Base-by-base conservation (phyloP, 2,329 filamentous ascomycete species). In the Exophiala sp. region DNA sequence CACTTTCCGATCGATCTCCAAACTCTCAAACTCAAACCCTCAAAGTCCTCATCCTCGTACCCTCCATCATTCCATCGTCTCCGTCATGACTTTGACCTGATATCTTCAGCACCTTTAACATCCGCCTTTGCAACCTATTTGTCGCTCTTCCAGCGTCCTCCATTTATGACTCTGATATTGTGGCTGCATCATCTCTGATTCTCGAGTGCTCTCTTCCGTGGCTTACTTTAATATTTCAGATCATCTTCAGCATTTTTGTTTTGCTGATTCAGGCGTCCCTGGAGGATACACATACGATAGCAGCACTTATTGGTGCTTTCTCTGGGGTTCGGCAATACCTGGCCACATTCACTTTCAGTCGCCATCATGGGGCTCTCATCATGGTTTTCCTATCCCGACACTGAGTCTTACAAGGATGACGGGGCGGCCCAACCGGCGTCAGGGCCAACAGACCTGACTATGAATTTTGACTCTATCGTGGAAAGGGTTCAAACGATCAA, bases 401-500 rank as follows among this genome's bases (percentile, higher is more conserved):
- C 39, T 46, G 46, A 24, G 11, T 33, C 20, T 18, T n/a, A 40
- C 41, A 20, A 20, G 14, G 12, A 24, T 34, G n/a, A n/a, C 7
- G 18, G 3, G 3, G 14, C 21, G n/a, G 41, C 21, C 32, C 20
- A 12, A 12, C 9, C 2, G n/a, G 41, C 41, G 29, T 10, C 41
- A n/a, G 18, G 18, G 8, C 47, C 14, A 3, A n/a, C 45, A 11
- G 41, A 11, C 21, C 48, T 47, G 9, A 12, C 24, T 20, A 42
- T 45, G 24, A 48, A 60, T 44, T 57, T 60, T 20, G 52, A 53
- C 4, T 21, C 50, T n/a, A 42, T 60, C 14, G 57, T 54, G 10
- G 52, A 57, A 33, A 47, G 49, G 20, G 47, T 60, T 14, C 54
- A 57, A 39, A 41, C 44, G n/a, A 20, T 60, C 3, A 54, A 52